These are phyloP conservation scores for Leccinum rimulosum DNA, from an alignment of 768 basidiomycete species.

Conservation along the genomic window DNA sequence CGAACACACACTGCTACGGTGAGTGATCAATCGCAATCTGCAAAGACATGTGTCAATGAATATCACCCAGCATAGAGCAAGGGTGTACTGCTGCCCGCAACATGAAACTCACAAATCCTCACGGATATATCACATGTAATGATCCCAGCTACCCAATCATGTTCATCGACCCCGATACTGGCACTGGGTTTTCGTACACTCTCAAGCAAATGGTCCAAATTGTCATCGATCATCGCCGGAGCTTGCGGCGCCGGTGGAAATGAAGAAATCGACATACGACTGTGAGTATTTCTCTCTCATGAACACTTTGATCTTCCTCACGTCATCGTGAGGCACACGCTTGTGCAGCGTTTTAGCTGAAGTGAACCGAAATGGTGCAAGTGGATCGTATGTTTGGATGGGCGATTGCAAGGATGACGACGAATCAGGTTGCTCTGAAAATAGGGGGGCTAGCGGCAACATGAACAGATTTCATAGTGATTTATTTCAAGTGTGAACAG, in stretches of 20 bases:
- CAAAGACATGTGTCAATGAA: background rate
- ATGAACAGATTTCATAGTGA: background rate
- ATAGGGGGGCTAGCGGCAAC: background rate
- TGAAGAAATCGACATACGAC: no score
- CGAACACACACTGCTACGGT: background rate
- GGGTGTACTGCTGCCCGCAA: background rate
- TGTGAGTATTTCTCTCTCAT: background rate
- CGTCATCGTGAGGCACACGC: background rate
- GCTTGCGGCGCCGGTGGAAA: background rate
- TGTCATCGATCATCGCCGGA: background rate
- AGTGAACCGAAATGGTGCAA: background rate
- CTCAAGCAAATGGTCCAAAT: fast-evolving
- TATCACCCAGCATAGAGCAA: background rate
- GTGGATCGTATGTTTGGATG: background rate
- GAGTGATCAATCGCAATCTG: background rate
- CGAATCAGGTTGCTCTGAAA: background rate
- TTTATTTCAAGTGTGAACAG: no score
- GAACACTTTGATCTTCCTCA: background rate
- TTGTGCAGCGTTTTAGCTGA: background rate
- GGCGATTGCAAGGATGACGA: background rate
- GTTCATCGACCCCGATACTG: background rate
- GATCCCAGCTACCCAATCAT: background rate
- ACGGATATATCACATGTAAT: background rate
- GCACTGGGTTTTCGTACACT: background rate
- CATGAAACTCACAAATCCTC: background rate